Conservation (phyloP, 2,329 filamentous ascomycete genomes). For the Lasiodiplodia gonubiensis region DNA sequence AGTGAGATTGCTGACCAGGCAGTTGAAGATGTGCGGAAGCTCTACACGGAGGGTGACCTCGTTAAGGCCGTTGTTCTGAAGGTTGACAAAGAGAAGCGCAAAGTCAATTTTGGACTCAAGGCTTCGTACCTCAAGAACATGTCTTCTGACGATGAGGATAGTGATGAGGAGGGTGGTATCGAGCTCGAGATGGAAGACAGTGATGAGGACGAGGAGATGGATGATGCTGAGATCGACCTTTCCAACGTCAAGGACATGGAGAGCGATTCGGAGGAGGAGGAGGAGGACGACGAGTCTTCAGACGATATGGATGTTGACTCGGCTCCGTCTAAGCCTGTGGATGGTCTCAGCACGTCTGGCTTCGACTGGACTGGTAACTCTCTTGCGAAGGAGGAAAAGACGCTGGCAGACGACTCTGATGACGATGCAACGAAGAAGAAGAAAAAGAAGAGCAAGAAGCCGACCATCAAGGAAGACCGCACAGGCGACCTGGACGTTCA, state of each 20-base stretch:
- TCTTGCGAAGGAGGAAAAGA: conserved; percentile 58
- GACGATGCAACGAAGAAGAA: conserved; percentile 61
- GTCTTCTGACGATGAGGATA: conserved; percentile 58
- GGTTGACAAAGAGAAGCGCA: conserved; percentile 74
- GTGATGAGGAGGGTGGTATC: conserved; percentile 51
- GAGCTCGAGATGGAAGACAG: conserved; percentile 54
- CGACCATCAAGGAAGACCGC: conserved; percentile 81
- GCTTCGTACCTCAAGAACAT: conserved; percentile 81
- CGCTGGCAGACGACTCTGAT: conserved; percentile 58
- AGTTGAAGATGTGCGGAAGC: conserved; percentile 82
- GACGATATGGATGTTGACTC: conserved; percentile 50
- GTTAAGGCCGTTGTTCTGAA: conserved; percentile 91
- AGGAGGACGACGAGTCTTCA: conserved; percentile 51
- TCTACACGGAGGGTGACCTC: conserved; percentile 88
- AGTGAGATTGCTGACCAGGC: conserved; percentile 82
- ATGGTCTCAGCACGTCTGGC: conserved; percentile 72
- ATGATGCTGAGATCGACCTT: conserved; percentile 51
- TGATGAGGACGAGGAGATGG: conserved; percentile 46
- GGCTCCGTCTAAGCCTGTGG: conserved; percentile 38
- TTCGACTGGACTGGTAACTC: conserved; percentile 85
- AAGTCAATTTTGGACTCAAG: conserved; percentile 89
- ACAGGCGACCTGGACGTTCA: conserved; percentile 90
- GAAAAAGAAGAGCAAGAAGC: conserved; percentile 77
- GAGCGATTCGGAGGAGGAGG: conserved; percentile 37
- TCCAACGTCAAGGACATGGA: conserved; percentile 49